These are phyloP conservation scores for Polygonum maritimum DNA, from an alignment of 148 eudicot genomes.

Conservation along the genomic window DNA sequence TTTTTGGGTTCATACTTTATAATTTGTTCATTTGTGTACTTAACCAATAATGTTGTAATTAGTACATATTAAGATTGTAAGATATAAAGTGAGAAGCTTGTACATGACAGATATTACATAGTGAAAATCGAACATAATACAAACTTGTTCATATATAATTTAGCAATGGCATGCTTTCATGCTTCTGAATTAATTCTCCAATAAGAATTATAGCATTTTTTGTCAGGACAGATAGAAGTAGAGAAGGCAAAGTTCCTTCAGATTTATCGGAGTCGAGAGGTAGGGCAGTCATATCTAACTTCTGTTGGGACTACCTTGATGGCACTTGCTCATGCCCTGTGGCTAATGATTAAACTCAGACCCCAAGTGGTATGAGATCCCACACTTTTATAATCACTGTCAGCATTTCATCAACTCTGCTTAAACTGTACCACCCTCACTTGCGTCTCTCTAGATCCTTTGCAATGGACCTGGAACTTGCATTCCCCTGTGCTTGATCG, in stretches of 20 bases:
- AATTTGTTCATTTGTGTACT: neutral
- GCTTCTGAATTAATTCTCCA: neutral
- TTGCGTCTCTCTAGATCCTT: constrained; percentile 38
- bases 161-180: neutral
- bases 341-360: constrained; percentile 81
- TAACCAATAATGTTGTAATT: neutral
- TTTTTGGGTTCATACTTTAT: neutral
- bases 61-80: neutral
- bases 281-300: constrained; percentile 86
- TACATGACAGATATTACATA: neutral
- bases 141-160: neutral
- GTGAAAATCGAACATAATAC: neutral
- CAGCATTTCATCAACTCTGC: neutral
- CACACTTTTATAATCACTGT: neutral
- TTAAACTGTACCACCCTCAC: neutral
- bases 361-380: constrained; percentile 69
- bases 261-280: constrained; percentile 87
- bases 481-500: constrained; percentile 69
- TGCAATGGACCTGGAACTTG: constrained; percentile 98
- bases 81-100: neutral
- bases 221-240: constrained; percentile 29
- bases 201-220: neutral
- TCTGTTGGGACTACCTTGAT: constrained; percentile 74
- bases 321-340: constrained; percentile 70
- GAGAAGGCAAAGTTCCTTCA: constrained; percentile 56